Conservation (phyloP, 768 basidiomycete species). For the Mycena alexandri region DNA sequence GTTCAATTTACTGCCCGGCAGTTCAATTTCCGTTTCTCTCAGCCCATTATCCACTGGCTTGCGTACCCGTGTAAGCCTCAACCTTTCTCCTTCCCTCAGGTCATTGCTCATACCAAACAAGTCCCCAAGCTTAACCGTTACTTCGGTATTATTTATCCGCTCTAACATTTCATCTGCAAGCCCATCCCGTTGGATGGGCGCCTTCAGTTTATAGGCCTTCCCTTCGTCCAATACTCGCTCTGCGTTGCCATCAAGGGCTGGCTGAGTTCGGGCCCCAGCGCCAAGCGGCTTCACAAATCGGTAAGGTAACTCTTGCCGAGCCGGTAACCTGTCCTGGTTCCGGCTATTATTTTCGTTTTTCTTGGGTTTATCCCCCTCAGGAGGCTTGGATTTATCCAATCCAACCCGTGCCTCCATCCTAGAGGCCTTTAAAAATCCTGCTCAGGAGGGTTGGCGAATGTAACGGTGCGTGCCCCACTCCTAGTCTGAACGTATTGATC, state of each 20-base stretch:
- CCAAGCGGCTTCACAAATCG: not conserved
- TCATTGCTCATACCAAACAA: slow-evolving; percentile 21
- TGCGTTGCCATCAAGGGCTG: not conserved
- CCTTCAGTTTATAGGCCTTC: slow-evolving; percentile 9
- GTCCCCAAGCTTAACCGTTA: not conserved
- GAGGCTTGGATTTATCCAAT: not conserved
- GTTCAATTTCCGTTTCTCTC: not conserved
- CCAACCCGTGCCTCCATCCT: slow-evolving; percentile 4
- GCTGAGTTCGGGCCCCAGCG: slow-evolving; percentile 12
- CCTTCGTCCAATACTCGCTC: not conserved
- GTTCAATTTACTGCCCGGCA: not conserved
- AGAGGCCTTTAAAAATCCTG: slow-evolving; percentile 16
- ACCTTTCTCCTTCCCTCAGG: slow-evolving; percentile 7
- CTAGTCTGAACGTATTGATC: slow-evolving; percentile 10
- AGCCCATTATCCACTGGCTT: not conserved
- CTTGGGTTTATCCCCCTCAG: not conserved
- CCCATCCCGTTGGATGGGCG: slow-evolving; percentile 2
- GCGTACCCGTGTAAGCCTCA: slow-evolving; percentile 1
- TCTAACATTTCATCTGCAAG: slow-evolving; percentile 10
- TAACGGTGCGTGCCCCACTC: not conserved
- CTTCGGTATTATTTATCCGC: slow-evolving; percentile 12
- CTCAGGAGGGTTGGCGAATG: not conserved
- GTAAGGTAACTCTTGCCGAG: slow-evolving; percentile 8
- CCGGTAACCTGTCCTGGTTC: not conserved
- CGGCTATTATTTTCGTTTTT: not conserved